A percentile compares a stretch with the other conserved stretches of the same genome.
phyloP scores from a whole-genome alignment of 345 rosid genomes.

The Dimocarpus longan region DNA sequence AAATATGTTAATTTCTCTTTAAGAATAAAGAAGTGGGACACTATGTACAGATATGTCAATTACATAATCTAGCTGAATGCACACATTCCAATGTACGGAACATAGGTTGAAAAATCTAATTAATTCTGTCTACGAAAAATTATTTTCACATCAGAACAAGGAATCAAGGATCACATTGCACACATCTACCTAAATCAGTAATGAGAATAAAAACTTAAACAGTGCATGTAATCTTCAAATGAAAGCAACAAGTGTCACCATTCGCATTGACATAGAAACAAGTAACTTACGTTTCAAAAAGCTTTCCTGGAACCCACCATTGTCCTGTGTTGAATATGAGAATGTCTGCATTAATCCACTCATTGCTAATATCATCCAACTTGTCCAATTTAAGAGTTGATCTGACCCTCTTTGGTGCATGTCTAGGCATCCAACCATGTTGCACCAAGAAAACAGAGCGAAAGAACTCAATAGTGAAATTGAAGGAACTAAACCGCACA shows the following conservation, averaged over 20 bases:
- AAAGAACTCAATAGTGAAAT: constrained; percentile 81
- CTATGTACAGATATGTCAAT: not conserved
- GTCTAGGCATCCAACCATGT: constrained; percentile 66
- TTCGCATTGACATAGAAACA: constrained; percentile 8
- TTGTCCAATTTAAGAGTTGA: constrained; percentile 71
- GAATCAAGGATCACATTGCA: not conserved
- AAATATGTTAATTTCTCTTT: not conserved
- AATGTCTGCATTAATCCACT: constrained; percentile 75
- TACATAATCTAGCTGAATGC: not conserved
- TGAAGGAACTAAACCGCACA: constrained; percentile 73
- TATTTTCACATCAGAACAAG: not conserved
- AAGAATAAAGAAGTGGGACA: not conserved
- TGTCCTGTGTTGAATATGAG: constrained; percentile 90
- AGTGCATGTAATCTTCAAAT: not conserved
- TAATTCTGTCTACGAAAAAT: not conserved
- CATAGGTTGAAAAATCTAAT: not conserved
- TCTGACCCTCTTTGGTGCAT: constrained; percentile 76
- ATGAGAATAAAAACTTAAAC: not conserved
- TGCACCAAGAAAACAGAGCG: constrained; percentile 91
- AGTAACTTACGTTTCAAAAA: constrained; percentile 72
- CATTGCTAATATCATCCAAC: constrained; percentile 70
- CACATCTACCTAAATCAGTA: constrained; percentile 11
- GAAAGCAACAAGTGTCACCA: constrained; percentile 9
- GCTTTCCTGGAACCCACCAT: constrained; percentile 99
- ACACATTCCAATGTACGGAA: not conserved